phyloP scores from a whole-genome alignment of 139 green algal species.

The Picochlorum costavermella region DNA sequence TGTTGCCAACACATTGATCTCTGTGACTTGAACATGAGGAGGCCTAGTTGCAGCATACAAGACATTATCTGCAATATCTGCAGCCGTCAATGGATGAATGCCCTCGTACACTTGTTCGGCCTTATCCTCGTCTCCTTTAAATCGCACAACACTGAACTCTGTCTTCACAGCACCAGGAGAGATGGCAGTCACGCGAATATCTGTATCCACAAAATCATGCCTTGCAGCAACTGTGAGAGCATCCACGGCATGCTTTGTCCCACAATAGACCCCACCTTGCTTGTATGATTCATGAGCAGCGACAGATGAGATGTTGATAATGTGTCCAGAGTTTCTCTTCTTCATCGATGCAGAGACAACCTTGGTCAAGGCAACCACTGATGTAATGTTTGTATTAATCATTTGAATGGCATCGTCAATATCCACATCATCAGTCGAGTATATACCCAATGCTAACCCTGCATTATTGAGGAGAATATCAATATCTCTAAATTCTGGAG shows the following conservation, averaged over 20 bases:
- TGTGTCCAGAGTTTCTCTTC: slow-evolving; percentile 55
- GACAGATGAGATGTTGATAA: slow-evolving; percentile 67
- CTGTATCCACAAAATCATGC: slow-evolving; percentile 69
- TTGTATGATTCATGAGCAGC: slow-evolving; percentile 62
- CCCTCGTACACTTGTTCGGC: slow-evolving; percentile 65
- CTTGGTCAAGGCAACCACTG: slow-evolving; percentile 55
- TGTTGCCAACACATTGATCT: slow-evolving; percentile 28
- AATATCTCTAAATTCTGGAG: slow-evolving; percentile 32
- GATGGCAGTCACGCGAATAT: slow-evolving; percentile 63
- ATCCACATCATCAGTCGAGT: slow-evolving; percentile 27
- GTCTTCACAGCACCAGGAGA: slow-evolving; percentile 67
- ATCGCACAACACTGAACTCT: slow-evolving; percentile 72
- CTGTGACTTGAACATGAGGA: slow-evolving; percentile 29
- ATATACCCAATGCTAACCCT: slow-evolving; percentile 58
- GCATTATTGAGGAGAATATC: slow-evolving; percentile 86
- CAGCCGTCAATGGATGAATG: slow-evolving; percentile 50
- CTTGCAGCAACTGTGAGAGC: slow-evolving; percentile 54
- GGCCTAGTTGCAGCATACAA: slow-evolving; percentile 61
- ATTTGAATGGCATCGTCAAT: slow-evolving; percentile 53
- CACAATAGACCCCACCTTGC: slow-evolving; percentile 69
- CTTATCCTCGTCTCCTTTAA: slow-evolving; percentile 43
- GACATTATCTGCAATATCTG: slow-evolving; percentile 79
- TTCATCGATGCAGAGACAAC: slow-evolving; percentile 58
- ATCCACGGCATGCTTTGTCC: slow-evolving; percentile 61
- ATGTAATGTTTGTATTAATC: slow-evolving; percentile 72